Conservation (phyloP, 129 eudicot species). For the Flaveria trinervia region DNA sequence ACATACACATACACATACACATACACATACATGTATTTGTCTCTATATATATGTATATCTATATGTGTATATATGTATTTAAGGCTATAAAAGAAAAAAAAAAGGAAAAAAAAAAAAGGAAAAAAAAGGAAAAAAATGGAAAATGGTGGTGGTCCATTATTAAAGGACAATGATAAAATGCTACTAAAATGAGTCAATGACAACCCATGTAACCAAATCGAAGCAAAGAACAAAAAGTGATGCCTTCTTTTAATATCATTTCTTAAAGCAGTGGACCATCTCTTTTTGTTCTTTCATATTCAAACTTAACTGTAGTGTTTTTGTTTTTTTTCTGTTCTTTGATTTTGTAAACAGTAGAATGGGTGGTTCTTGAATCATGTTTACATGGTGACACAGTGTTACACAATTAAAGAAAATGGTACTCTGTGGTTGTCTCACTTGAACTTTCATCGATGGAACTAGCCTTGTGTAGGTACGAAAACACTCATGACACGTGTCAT, state of each 20-base stretch:
- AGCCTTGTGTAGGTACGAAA: neutral
- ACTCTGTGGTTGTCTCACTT: conserved; percentile 35
- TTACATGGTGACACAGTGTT: conserved; percentile 27
- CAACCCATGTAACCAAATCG: conserved; percentile 39
- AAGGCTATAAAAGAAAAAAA: conserved; percentile 1
- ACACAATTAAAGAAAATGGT: conserved; percentile 26
- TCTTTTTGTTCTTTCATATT: conserved; percentile 37
- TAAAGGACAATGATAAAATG: conserved; percentile 36
- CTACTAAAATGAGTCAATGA: conserved; percentile 31
- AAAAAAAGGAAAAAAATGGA: conserved; percentile 6
- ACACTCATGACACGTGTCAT: neutral
- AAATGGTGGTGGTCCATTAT: conserved; percentile 36
- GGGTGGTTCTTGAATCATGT: conserved; percentile 31
- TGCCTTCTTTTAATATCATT: neutral
- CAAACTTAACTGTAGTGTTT: conserved; percentile 27
- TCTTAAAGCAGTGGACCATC: conserved; percentile 34
- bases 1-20: neutral
- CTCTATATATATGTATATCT: neutral
- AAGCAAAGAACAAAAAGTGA: conserved; percentile 39
- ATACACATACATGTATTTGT: neutral
- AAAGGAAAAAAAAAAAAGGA: conserved; percentile 2
- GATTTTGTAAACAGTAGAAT: conserved; percentile 23
- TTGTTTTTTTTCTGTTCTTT: neutral
- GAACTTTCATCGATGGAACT: conserved; percentile 15
- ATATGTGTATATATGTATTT: neutral